Base-by-base conservation (phyloP, 768 basidiomycete genomes). In the Postia placenta region DNA sequence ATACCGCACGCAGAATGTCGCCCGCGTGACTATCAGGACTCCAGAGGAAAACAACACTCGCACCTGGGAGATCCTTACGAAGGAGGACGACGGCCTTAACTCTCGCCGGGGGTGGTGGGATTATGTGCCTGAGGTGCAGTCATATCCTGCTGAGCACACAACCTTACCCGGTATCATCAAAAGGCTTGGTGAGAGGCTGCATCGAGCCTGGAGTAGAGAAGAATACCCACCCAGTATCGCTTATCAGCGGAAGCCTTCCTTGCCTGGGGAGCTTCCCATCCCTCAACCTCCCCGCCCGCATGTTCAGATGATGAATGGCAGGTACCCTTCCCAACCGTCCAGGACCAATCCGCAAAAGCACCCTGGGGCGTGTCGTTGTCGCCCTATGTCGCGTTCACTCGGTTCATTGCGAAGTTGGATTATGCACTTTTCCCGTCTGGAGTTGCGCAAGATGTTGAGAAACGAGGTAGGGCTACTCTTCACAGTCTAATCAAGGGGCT, bases 41-140 rank as follows among this genome's bases (percentile, higher is more conserved):
- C 64, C 72, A 56, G 72, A 74, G 17, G 49, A 45, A 26, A 42
- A 26, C 26, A 43, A 30, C 19, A 25, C 33, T 37, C 19, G n/a
- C 46, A 33, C 44, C 17, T 23, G 37, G 37, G 36, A 19, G 3
- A 30, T 28, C 9, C 36, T 42, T 12, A 23, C 37, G 22, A 40
- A 48, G 24, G 52, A 53, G 19, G 50, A 44, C 26, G 47, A 53
- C 6, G 36, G 4, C 17, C n/a, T 28, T 5, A 42, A 19, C 4
- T 35, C 12, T 27, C 68, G 65, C 24, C 65, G 74, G 22, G 74
- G 71, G 5, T 80, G 80, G 78, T 80, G 77, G 77, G 75, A 80
- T 55, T 76, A 78, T 58, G 71, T 76, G 4, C 69, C 74, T 17
- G 56, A 68, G 14, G 35, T 26, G 11, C 46, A 37, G 20, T 17